These are phyloP conservation scores for Solanum clarkiae DNA, from an alignment of 257 asterid genomes.

Conservation along the genomic window DNA sequence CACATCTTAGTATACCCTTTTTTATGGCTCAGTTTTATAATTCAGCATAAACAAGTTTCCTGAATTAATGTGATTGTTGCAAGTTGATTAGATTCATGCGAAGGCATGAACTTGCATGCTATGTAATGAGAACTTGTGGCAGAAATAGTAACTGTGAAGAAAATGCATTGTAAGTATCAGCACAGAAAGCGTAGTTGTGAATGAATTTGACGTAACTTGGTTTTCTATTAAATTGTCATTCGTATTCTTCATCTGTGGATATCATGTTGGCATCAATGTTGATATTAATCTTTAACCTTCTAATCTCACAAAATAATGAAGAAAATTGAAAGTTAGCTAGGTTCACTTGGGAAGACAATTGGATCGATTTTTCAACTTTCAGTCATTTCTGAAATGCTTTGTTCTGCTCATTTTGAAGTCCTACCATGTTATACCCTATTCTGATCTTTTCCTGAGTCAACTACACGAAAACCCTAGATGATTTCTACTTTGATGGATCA, in stretches of 20 bases:
- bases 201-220: neutral
- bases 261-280: neutral
- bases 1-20: neutral
- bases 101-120: neutral
- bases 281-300: neutral
- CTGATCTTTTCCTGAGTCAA: neutral
- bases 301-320: neutral
- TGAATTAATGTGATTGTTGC: neutral
- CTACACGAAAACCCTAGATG: neutral
- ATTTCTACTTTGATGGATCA: neutral
- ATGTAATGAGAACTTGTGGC: neutral
- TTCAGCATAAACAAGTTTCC: neutral
- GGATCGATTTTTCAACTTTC: neutral
- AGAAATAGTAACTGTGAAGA: neutral
- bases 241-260: neutral
- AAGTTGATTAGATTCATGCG: neutral
- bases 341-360: neutral
- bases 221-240: neutral
- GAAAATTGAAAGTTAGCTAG: neutral
- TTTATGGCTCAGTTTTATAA: neutral
- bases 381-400: neutral
- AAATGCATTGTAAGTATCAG: neutral
- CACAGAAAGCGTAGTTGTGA: neutral
- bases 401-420: neutral
- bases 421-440: neutral